These are phyloP conservation scores for Exophiala oligosperma DNA, from an alignment of 2,329 filamentous ascomycete genomes.

Conservation along the genomic window DNA sequence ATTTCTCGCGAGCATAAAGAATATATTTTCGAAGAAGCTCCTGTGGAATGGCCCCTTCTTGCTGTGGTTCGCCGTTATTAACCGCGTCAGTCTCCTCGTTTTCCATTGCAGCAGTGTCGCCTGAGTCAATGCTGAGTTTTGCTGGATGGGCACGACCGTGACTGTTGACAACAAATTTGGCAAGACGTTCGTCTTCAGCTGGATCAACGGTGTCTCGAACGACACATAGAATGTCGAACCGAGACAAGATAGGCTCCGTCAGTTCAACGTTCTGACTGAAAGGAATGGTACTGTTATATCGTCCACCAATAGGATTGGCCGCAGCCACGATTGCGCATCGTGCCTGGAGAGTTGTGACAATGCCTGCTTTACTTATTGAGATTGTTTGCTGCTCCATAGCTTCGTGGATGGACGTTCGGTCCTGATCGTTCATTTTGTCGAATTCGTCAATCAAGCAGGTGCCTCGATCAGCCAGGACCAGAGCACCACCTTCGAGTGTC, in stretches of 20 bases:
- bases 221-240: conserved; percentile 96
- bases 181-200: conserved; percentile 85
- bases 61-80: conserved; percentile 49
- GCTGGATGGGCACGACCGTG: conserved; percentile 85
- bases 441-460: conserved; percentile 98
- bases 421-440: conserved; percentile 99
- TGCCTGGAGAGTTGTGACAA: conserved; percentile 94
- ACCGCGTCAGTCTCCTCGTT: conserved; percentile 48
- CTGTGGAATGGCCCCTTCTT: conserved; percentile 77
- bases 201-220: conserved; percentile 95
- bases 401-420: conserved; percentile 97
- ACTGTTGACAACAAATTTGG: conserved; percentile 90
- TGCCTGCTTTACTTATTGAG: conserved; percentile 97
- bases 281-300: conserved; percentile 94
- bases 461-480: conserved; percentile 91
- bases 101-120: conserved; percentile 63
- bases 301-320: conserved; percentile 92
- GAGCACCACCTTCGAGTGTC: conserved; percentile 92
- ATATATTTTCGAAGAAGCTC: conserved; percentile 95
- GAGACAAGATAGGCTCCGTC: conserved; percentile 94
- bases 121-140: conserved; percentile 50
- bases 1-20: conserved; percentile 86
- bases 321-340: conserved; percentile 95
- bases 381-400: conserved; percentile 99
- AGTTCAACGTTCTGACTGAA: conserved; percentile 96